These are phyloP conservation scores for Tritrichomonas foetus DNA, from an alignment of 208 protist species.

Conservation along the genomic window DNA sequence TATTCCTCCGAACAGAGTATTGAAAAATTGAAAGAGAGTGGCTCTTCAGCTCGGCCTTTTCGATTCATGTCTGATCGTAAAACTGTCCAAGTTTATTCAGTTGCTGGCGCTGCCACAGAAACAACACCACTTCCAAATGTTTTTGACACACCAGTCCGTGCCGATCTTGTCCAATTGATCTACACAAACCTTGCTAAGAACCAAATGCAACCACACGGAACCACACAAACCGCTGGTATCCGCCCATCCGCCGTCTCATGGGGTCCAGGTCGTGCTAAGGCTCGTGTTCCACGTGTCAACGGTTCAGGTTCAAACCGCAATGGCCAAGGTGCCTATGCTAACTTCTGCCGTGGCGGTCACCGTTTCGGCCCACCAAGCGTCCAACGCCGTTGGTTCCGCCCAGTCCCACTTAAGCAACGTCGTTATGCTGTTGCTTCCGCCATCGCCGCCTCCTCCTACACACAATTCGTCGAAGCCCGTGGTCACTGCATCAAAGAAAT, in stretches of 20 bases:
- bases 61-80: not conserved
- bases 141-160: constrained; percentile 35
- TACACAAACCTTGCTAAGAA: constrained; percentile 25
- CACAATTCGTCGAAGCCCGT: constrained; percentile 88
- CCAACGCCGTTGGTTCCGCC: constrained; percentile 90
- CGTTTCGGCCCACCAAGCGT: constrained; percentile 96
- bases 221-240: constrained; percentile 74
- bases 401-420: constrained; percentile 90
- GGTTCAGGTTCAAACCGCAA: constrained; percentile 91
- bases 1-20: too few species aligned
- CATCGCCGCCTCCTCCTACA: constrained; percentile 86
- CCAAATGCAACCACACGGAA: not conserved
- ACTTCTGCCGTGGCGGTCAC: constrained; percentile 96
- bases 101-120: not conserved
- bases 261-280: constrained; percentile 98
- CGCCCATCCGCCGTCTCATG: constrained; percentile 94
- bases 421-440: constrained; percentile 91
- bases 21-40: too few species aligned
- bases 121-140: constrained; percentile 22
- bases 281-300: constrained; percentile 96
- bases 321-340: constrained; percentile 97
- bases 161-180: not conserved
- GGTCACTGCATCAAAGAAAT: constrained; percentile 88
- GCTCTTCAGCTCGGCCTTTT: too few species aligned
- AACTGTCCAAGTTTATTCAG: not conserved